phyloP scores from a whole-genome alignment of 176 grass and related monocot species.

The Paspalum vaginatum region DNA sequence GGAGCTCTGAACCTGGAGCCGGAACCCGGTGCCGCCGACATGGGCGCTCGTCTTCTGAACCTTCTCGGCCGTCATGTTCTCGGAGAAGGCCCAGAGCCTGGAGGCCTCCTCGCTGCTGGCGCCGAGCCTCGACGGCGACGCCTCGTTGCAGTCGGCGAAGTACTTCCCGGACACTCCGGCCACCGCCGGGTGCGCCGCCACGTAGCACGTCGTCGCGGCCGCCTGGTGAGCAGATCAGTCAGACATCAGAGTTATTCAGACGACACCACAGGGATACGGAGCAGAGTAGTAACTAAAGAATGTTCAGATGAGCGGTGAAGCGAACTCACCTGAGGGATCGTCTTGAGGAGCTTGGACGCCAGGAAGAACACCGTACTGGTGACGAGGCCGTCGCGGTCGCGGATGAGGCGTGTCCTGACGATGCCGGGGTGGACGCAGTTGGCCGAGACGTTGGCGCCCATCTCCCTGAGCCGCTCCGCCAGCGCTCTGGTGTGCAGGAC shows the following conservation, averaged over 20 bases:
- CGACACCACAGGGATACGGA: neutral
- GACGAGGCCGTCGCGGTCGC: slow-evolving; percentile 81
- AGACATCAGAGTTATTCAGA: too few species aligned
- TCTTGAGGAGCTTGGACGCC: slow-evolving; percentile 90
- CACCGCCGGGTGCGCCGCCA: slow-evolving; percentile 70
- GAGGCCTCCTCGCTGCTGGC: slow-evolving; percentile 61
- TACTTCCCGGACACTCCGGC: slow-evolving; percentile 72
- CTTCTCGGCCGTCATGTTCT: slow-evolving; percentile 55
- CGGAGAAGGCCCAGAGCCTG: slow-evolving; percentile 78
- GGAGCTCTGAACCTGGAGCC: slow-evolving; percentile 48
- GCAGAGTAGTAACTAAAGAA: neutral
- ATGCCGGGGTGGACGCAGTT: slow-evolving; percentile 99
- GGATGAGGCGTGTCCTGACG: slow-evolving; percentile 88
- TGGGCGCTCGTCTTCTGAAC: neutral
- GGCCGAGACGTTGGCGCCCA: slow-evolving; percentile 73
- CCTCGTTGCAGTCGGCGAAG: slow-evolving; percentile 98
- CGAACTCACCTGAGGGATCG: slow-evolving; percentile 81
- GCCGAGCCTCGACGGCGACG: slow-evolving; percentile 60
- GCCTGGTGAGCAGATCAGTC: slow-evolving; percentile 62
- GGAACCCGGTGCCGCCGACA: neutral
- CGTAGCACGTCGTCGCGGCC: slow-evolving; percentile 85
- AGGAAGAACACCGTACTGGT: slow-evolving; percentile 88
- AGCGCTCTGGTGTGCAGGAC: slow-evolving; percentile 85
- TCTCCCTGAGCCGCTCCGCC: slow-evolving; percentile 58
- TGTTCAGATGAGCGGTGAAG: neutral